Base-by-base conservation (phyloP, 108 stramenopile species). In the Nannochloropsis granulata region DNA sequence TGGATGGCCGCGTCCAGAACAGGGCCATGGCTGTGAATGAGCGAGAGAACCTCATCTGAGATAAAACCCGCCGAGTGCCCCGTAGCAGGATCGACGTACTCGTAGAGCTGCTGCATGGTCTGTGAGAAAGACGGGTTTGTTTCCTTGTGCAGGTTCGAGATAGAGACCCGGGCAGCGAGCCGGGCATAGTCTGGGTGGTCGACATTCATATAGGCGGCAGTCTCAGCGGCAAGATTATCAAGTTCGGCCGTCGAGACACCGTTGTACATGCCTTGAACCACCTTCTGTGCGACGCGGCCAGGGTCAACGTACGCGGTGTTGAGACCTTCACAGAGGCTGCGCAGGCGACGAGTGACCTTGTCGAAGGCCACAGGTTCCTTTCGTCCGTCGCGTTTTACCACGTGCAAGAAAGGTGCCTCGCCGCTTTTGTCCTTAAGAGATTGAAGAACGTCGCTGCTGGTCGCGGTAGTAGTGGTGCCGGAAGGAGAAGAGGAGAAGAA, bases 191-290 rank as follows among this genome's bases (percentile, higher is more conserved):
- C 98, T 25, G 99, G 99, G 88, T 99, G 99, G 84, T 95, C 95
- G 43, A 98, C 98, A 46, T 96, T 92, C 84, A 96, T 94, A 82
- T 97, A 98, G n/a, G 99, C 98, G 10, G 98, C 96, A 19, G 99
- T 98, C 92, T 99, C 96, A 23, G 99, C 99, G 42, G 97, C 97
- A 43, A 99, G 95, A 92, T 96, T 97, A 88, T 99, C 99, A 34
- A 99, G 93, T 89, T 99, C 98, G 24, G 46, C 81, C 82, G 99
- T 98, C 14, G 96, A 95, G 12, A 99, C 98, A 78, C 98, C 99
- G 23, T 96, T 94, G 90, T 99, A 99, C 44, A 99, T 95, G 82
- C 98, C 98, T 84, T 97, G 97, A 86, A 98, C 84, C 80, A 88
- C 87, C 92, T 98, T 98, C 91, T 98, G 97, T 19, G 99, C 94